Conservation (phyloP, 495 filamentous ascomycete genomes). For the Diplogelasinospora grovesii region DNA sequence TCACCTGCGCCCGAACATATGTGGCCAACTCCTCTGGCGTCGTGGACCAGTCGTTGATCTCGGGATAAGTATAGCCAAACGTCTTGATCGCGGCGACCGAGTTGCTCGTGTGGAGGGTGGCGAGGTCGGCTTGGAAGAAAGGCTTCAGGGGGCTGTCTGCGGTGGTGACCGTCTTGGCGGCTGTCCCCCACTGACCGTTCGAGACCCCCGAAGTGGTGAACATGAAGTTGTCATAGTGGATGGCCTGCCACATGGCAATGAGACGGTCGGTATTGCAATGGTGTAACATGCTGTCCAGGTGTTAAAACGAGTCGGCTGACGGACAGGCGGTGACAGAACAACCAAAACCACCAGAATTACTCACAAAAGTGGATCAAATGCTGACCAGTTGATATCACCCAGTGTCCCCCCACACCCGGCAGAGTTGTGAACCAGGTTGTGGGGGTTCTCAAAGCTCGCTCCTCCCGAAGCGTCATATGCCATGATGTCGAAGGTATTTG, state of each 20-base stretch:
- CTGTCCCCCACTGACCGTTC: constrained; percentile 27
- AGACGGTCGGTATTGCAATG: constrained; percentile 45
- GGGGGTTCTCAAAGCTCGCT: constrained; percentile 30
- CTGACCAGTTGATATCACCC: constrained; percentile 22
- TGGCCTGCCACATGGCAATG: constrained; percentile 36
- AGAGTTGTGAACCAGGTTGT: constrained; percentile 27
- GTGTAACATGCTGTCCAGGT: constrained; percentile 30
- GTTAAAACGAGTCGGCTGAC: no score
- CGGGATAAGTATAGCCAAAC: constrained; percentile 45
- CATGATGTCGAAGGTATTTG: constrained; percentile 27
- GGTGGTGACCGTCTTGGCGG: constrained; percentile 21
- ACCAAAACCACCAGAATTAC: no score
- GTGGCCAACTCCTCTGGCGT: constrained; percentile 14
- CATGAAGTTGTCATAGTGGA: constrained; percentile 24
- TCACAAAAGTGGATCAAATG: constrained; percentile 35
- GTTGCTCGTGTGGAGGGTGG: constrained; percentile 34
- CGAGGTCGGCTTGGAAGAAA: constrained; percentile 28
- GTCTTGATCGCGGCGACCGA: constrained; percentile 19
- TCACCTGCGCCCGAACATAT: constrained; percentile 22
- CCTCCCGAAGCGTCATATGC: constrained; percentile 19
- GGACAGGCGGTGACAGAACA: no score
- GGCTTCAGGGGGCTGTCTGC: constrained; percentile 39
- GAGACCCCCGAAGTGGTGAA: constrained; percentile 16
- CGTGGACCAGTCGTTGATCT: constrained; percentile 23
- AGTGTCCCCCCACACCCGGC: constrained; percentile 28